A percentile compares a stretch with the other conserved stretches of the same genome.
Conservation (phyloP, 768 basidiomycete genomes). For the Suillus discolor region DNA sequence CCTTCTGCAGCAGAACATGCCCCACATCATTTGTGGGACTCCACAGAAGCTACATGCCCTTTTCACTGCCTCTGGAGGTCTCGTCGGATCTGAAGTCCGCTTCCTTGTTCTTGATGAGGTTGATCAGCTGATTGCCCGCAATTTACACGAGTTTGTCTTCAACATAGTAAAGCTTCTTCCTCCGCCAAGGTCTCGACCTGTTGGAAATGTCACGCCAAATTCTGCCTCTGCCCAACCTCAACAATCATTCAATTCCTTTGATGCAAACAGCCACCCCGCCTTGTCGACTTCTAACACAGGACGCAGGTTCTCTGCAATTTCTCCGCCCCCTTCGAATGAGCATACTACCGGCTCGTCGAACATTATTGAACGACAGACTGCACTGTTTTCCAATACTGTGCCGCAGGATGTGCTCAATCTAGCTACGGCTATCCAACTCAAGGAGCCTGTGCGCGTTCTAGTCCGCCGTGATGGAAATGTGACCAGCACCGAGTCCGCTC, state of each 20-base stretch:
- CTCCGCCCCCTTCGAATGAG: constrained; percentile 48
- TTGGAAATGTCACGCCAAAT: constrained; percentile 37
- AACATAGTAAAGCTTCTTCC: constrained; percentile 92
- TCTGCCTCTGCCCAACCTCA: constrained; percentile 36
- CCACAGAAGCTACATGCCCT: constrained; percentile 95
- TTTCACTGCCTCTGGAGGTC: constrained; percentile 78
- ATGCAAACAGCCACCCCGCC: constrained; percentile 39
- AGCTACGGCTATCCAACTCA: constrained; percentile 88
- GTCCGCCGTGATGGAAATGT: constrained; percentile 91
- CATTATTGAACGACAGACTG: constrained; percentile 81
- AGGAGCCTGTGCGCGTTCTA: constrained; percentile 96
- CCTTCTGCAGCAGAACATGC: constrained; percentile 86
- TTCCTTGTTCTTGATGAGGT: constrained; percentile 97
- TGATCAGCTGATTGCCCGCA: constrained; percentile 96
- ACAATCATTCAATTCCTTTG: constrained; percentile 50
- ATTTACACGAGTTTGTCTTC: constrained; percentile 93
- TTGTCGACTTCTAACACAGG: constrained; percentile 40
- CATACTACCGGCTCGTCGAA: constrained; percentile 30
- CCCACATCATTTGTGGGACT: constrained; percentile 95
- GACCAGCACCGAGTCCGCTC: constrained; percentile 64
- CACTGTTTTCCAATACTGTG: constrained; percentile 97
- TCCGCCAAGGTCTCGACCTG: constrained; percentile 73
- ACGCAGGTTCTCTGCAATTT: constrained; percentile 63
- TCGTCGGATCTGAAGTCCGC: constrained; percentile 82
- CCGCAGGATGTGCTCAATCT: constrained; percentile 98